These are phyloP conservation scores for Vigna hirtella DNA, from an alignment of 306 rosid species.

Conservation along the genomic window DNA sequence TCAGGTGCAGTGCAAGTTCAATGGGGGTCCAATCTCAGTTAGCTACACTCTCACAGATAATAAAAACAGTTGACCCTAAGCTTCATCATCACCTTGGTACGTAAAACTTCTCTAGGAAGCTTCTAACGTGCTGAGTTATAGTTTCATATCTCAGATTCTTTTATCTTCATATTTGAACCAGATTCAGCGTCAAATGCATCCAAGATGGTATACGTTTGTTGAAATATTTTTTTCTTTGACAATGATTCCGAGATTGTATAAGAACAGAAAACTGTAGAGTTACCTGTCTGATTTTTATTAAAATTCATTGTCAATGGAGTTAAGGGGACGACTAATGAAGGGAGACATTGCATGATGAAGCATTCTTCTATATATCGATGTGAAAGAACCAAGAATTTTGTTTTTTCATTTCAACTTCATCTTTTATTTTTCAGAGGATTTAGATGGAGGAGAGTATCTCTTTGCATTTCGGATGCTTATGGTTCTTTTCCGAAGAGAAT, in stretches of 20 bases:
- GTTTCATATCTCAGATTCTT: slow-evolving; percentile 29
- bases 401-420: slow-evolving; percentile 29
- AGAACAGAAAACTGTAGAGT: slow-evolving; percentile 3
- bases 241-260: slow-evolving; percentile 8
- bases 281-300: background rate
- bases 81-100: slow-evolving; percentile 98
- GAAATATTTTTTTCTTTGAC: slow-evolving; percentile 12
- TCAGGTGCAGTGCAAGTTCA: slow-evolving; percentile 72
- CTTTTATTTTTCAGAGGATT: slow-evolving; percentile 75
- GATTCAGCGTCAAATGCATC: slow-evolving; percentile 15
- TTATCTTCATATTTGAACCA: slow-evolving; percentile 22
- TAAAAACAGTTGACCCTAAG: slow-evolving; percentile 84
- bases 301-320: slow-evolving; percentile 20
- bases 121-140: slow-evolving; percentile 33
- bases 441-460: slow-evolving; percentile 95
- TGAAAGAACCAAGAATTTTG: slow-evolving; percentile 17
- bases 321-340: background rate
- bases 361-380: slow-evolving; percentile 28
- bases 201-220: slow-evolving; percentile 1
- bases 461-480: slow-evolving; percentile 97
- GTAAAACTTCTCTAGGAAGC: slow-evolving; percentile 35
- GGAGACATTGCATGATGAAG: slow-evolving; percentile 26
- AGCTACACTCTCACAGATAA: slow-evolving; percentile 89
- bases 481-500: slow-evolving; percentile 98
- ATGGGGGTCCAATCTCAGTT: slow-evolving; percentile 96